phyloP scores from a whole-genome alignment of 1,284 basidiomycete genomes.

The Moesziomyces sp. region DNA sequence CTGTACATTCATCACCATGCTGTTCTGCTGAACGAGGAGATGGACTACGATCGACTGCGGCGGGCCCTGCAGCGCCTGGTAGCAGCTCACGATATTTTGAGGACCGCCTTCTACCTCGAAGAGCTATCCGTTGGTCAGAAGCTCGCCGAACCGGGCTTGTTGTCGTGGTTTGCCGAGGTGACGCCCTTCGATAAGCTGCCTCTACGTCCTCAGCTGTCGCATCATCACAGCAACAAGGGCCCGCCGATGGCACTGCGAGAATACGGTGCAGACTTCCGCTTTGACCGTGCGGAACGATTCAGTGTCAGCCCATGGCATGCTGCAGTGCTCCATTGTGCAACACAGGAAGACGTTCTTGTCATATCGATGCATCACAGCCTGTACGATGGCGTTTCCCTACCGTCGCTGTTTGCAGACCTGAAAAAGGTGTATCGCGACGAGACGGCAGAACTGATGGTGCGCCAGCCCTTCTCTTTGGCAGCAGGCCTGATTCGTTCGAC shows the following conservation, averaged over 20 bases:
- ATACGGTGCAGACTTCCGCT: constrained; percentile 5
- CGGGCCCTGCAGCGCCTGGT: constrained; percentile 10
- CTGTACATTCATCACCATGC: constrained; percentile 26
- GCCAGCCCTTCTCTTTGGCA: constrained; percentile 5
- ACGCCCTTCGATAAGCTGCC: neutral
- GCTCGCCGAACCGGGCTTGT: neutral
- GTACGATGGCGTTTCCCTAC: constrained; percentile 24
- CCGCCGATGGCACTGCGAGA: neutral
- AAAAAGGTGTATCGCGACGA: constrained; percentile 4
- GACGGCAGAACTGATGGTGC: neutral
- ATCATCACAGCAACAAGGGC: neutral
- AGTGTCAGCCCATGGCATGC: constrained; percentile 10
- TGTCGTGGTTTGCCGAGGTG: constrained; percentile 7
- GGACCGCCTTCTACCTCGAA: constrained; percentile 15
- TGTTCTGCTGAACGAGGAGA: constrained; percentile 1
- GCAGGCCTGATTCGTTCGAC: constrained; percentile 3
- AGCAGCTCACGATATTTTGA: constrained; percentile 14
- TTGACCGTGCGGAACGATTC: constrained; percentile 8
- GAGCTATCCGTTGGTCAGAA: no score
- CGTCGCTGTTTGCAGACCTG: constrained; percentile 12
- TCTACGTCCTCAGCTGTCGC: neutral
- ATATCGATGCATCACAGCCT: constrained; percentile 22
- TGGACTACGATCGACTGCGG: constrained; percentile 8
- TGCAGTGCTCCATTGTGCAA: constrained; percentile 6
- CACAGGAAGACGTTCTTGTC: constrained; percentile 4